Conservation (phyloP, 441 rosid species). For the Aleurites moluccanus region DNA sequence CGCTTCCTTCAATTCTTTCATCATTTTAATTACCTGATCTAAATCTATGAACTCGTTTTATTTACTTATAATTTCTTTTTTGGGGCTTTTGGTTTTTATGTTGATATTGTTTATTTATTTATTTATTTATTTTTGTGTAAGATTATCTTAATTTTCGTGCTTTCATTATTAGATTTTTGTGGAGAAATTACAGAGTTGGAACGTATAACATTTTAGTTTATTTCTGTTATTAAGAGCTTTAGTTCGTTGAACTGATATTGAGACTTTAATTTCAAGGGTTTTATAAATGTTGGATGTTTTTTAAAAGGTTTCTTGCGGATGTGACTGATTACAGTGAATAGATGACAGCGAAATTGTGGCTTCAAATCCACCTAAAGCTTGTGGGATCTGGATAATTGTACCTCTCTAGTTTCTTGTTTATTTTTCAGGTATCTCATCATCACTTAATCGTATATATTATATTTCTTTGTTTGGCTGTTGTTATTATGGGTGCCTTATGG, state of each 20-base stretch:
- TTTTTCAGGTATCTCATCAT: background rate
- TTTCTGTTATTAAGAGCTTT: background rate
- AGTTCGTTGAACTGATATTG: background rate
- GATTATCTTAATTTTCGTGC: background rate
- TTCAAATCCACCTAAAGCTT: constrained; percentile 5
- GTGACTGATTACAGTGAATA: constrained; percentile 12
- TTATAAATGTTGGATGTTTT: background rate
- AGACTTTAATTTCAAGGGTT: background rate
- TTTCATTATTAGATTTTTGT: background rate
- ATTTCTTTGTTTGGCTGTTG: background rate
- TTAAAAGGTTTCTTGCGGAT: background rate
- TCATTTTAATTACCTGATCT: background rate
- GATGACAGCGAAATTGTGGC: constrained; percentile 5
- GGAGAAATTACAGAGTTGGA: background rate
- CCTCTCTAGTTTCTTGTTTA: background rate
- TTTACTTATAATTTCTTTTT: background rate
- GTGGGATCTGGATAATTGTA: constrained; percentile 15
- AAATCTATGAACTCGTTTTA: background rate
- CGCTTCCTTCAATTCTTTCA: too few species aligned
- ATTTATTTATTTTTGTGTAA: too few species aligned
- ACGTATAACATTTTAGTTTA: background rate
- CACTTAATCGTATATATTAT: background rate
- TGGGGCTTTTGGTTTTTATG: background rate
- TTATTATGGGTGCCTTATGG: background rate
- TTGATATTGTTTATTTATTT: background rate